Base-by-base conservation (phyloP, 331 rosid species). In the Cydonia oblonga region DNA sequence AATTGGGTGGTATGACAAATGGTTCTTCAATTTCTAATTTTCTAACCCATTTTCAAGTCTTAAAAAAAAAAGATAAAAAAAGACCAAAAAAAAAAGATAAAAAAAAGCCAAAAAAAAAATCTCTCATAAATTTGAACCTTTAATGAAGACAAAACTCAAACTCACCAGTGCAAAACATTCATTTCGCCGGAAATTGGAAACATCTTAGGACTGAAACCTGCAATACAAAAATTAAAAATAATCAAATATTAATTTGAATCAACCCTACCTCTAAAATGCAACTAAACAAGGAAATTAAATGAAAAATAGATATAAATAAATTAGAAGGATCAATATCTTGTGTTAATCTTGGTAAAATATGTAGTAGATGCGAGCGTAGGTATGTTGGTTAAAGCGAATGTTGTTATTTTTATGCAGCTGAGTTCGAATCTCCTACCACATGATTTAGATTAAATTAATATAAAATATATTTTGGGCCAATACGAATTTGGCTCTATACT, bases 31-130 rank as follows among this genome's bases (percentile, higher is more conserved):
- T 38, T 38, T 13, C 13, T 38, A 38, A 38, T 38, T 38, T 38
- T 38, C 44, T 38, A 38, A 38, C 14, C 44, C 44, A 9, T 11
- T 10, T 38, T 38, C 3, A 35, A 35, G 42, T 35, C 42, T 33
- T 35, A 0, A 9, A 35, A 35, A 35, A 38, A 10, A 3, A n/a
- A n/a, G 11, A 0, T 0, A 3, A 38, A 38, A 38, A 38, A 10
- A 38, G n/a, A n/a, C n/a, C n/a, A n/a, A n/a, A n/a, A n/a, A 2
- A 35, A 35, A 9, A 9, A 30, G 33, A 26, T 26, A 26, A 26
- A 26, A 26, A 32, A 26, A 26, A 26, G 38, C 38, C 42, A 2
- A 38, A 38, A 38, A 38, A 0, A 3, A 10, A 38, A n/a, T 9
- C 14, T 10, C 9, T 56, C 64, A 25, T 7, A 59, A 59, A 25